phyloP scores from a whole-genome alignment of 306 rosid genomes.

The Trifolium pratense region DNA sequence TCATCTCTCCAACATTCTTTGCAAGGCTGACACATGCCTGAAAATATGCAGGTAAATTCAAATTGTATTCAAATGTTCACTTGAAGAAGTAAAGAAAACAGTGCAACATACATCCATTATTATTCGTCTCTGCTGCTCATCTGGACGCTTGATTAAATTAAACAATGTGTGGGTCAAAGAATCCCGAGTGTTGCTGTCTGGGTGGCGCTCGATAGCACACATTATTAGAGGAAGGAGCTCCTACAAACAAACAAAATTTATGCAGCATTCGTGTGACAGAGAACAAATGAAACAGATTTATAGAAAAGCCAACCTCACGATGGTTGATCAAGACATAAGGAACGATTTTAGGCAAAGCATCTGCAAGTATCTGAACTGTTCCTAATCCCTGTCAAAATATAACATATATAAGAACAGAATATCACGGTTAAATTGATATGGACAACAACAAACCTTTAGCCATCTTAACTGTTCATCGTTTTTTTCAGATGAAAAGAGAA shows the following conservation, averaged over 20 bases:
- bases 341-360: slow-evolving; percentile 95
- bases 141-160: slow-evolving; percentile 97
- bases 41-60: slow-evolving; percentile 42
- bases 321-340: slow-evolving; percentile 98
- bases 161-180: slow-evolving; percentile 97
- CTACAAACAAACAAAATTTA: slow-evolving; percentile 52
- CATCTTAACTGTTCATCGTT: too few species aligned
- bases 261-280: slow-evolving; percentile 25
- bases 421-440: slow-evolving; percentile 8
- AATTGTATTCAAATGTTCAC: slow-evolving; percentile 31
- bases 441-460: background rate
- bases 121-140: slow-evolving; percentile 88
- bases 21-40: slow-evolving; percentile 98
- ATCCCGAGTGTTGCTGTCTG: slow-evolving; percentile 90
- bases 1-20: slow-evolving; percentile 94
- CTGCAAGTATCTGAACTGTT: slow-evolving; percentile 92
- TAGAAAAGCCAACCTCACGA: slow-evolving; percentile 75
- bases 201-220: slow-evolving; percentile 98
- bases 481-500: background rate
- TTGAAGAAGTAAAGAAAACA: slow-evolving; percentile 36
- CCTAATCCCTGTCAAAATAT: slow-evolving; percentile 71
- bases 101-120: slow-evolving; percentile 85
- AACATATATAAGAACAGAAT: slow-evolving; percentile 36
- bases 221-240: slow-evolving; percentile 97
- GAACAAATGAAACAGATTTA: slow-evolving; percentile 16